Percentiles rank a stretch among this genome's conserved stretches.
Evolutionary conservation across 805 yeast species (phyloP).

Genomic region (Candida sonorensis): DNA sequence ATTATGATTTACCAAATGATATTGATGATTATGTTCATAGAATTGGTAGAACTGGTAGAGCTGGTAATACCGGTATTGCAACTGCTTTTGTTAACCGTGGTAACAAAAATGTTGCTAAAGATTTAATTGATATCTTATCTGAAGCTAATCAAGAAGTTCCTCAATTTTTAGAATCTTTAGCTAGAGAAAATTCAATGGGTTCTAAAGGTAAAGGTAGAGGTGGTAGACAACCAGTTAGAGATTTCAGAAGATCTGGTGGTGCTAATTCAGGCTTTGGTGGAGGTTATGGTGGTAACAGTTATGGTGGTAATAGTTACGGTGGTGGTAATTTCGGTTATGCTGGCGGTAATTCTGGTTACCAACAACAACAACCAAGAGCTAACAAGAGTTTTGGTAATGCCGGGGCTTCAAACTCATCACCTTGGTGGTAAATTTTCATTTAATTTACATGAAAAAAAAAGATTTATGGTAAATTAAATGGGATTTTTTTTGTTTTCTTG

Average conservation of each 20-base stretch:
- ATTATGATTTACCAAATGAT: slow-evolving; percentile 94
- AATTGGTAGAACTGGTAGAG: slow-evolving; percentile 99
- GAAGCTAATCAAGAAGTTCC: slow-evolving; percentile 99
- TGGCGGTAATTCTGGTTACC: slow-evolving; percentile 28
- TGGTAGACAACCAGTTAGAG: slow-evolving; percentile 29
- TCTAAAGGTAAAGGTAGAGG: slow-evolving; percentile 46
- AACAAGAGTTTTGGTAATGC: too few species aligned
- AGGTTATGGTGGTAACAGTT: slow-evolving; percentile 19
- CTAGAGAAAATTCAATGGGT: slow-evolving; percentile 65
- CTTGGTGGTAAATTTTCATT: slow-evolving; percentile 26
- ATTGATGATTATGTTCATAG: slow-evolving; percentile 98
- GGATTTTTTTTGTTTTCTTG: too few species aligned
- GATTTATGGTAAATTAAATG: too few species aligned
- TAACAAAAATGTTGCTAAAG: slow-evolving; percentile 84
- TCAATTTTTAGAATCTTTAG: slow-evolving; percentile 69
- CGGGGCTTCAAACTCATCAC: slow-evolving; percentile 22
- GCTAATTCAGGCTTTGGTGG: slow-evolving; percentile 26
- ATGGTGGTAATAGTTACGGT: slow-evolving; percentile 16
- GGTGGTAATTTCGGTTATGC: slow-evolving; percentile 20
- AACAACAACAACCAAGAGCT: too few species aligned
- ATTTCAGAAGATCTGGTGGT: slow-evolving; percentile 39
- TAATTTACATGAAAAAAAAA: neutral
- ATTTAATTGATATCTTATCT: slow-evolving; percentile 73
- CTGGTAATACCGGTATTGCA: slow-evolving; percentile 98
- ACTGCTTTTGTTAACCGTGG: slow-evolving; percentile 97